Percentiles rank a stretch among this genome's conserved stretches.
Evolutionary conservation across 1,139 yeast genomes (phyloP).

Genomic region (Geotrichum citri-aurantii): DNA sequence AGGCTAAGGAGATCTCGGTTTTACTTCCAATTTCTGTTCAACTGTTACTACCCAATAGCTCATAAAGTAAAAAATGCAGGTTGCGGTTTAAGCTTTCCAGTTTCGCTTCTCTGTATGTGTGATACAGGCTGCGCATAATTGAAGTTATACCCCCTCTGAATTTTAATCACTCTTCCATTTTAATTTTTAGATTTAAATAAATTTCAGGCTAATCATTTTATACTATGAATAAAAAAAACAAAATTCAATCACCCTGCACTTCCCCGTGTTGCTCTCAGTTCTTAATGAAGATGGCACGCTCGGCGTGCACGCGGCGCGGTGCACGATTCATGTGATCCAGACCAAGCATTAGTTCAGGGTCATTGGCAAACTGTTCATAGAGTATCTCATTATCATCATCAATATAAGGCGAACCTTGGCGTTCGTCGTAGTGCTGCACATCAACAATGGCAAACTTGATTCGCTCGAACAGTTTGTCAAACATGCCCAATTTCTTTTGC

Average conservation of each 20-base stretch:
- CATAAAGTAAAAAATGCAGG: no score
- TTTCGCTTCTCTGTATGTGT: no score
- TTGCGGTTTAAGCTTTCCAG: no score
- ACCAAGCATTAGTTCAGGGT: constrained; percentile 48
- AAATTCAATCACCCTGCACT: neutral
- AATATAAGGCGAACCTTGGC: constrained; percentile 40
- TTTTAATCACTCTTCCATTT: neutral
- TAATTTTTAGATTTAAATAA: neutral
- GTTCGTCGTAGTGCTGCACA: constrained; percentile 22
- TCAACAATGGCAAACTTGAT: constrained; percentile 52
- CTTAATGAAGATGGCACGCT: constrained; percentile 56
- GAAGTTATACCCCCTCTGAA: no score
- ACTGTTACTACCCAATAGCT: no score
- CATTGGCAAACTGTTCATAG: constrained; percentile 49
- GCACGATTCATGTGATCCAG: constrained; percentile 82
- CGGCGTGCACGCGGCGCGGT: constrained; percentile 36
- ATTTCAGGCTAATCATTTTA: neutral
- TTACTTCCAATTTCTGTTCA: no score
- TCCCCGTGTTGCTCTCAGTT: constrained; percentile 16
- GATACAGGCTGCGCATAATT: no score
- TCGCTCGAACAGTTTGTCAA: constrained; percentile 71
- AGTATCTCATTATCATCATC: constrained; percentile 47
- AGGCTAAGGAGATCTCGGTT: no score
- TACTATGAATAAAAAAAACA: neutral
- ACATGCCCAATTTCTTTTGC: constrained; percentile 63